Conservation (phyloP, 2,329 filamentous ascomycete genomes). For the Alternaria gaisen region DNA sequence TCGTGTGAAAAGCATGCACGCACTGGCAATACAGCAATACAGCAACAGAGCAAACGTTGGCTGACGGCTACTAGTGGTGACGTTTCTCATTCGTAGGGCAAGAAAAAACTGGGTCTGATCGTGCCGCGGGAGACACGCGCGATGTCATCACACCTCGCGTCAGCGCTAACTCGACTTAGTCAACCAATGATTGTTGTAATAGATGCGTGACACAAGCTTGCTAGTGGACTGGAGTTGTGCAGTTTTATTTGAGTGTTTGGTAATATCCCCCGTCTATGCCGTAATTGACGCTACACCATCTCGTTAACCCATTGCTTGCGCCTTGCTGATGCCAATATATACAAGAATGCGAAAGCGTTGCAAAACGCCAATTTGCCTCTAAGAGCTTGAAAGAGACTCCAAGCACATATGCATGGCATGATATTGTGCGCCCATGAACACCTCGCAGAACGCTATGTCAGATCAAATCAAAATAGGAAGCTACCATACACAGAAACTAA, state of each 20-base stretch:
- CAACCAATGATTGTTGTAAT: conserved; percentile 2
- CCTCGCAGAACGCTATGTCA: conserved; percentile 16
- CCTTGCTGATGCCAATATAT: conserved; percentile 1
- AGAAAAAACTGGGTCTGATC: conserved; percentile 14
- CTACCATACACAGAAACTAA: not conserved
- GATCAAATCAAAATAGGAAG: not conserved
- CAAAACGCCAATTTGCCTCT: conserved; percentile 6
- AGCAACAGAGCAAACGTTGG: not conserved
- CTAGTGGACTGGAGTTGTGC: not conserved
- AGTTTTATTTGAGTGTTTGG: not conserved
- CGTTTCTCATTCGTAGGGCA: conserved; percentile 27
- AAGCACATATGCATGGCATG: conserved; percentile 13
- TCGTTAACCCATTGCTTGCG: conserved; percentile 1
- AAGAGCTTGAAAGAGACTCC: not conserved
- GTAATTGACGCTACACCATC: not conserved
- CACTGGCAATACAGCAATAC: not conserved
- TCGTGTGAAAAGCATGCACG: not conserved
- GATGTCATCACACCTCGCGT: conserved; percentile 43
- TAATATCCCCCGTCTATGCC: not conserved
- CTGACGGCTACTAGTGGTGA: conserved; percentile 14
- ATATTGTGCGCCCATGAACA: conserved; percentile 8
- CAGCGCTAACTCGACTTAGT: conserved; percentile 24
- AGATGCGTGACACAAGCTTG: not conserved
- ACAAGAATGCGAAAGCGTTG: conserved; percentile 1
- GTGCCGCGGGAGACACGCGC: conserved; percentile 13